Evolutionary conservation across 331 rosid species (phyloP).

Genomic region (Rosa hybrid): DNA sequence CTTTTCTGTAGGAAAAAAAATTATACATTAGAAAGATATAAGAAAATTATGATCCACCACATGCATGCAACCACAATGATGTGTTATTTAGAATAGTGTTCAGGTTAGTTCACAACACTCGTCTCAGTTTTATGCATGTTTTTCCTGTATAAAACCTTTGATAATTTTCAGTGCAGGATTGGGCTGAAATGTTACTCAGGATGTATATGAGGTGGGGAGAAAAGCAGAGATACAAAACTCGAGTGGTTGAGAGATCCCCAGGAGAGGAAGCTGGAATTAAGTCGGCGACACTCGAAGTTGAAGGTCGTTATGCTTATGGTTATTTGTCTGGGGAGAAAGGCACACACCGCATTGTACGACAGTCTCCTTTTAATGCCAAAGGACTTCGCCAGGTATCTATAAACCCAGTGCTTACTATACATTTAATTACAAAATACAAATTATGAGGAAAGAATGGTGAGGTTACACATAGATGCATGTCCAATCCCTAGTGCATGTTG

Average conservation of each 20-base stretch:
- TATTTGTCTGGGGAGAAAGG: slow-evolving; percentile 97
- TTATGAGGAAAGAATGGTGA: background rate
- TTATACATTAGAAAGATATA: too few species aligned
- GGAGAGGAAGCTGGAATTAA: slow-evolving; percentile 99
- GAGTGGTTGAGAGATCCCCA: slow-evolving; percentile 81
- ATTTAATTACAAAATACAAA: background rate
- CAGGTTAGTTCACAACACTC: background rate
- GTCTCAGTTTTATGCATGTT: background rate
- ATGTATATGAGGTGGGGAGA: slow-evolving; percentile 97
- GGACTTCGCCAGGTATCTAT: slow-evolving; percentile 92
- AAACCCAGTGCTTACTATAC: background rate
- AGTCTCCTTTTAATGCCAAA: slow-evolving; percentile 91
- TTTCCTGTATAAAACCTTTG: slow-evolving; percentile 42
- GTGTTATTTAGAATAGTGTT: background rate
- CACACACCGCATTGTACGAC: slow-evolving; percentile 90
- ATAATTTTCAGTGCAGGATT: slow-evolving; percentile 89
- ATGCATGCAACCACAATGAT: background rate
- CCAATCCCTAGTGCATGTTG: background rate
- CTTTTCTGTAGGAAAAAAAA: too few species aligned
- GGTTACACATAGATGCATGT: background rate
- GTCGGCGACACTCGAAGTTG: slow-evolving; percentile 91
- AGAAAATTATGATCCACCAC: background rate
- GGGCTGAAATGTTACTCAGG: slow-evolving; percentile 99
- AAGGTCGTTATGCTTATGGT: slow-evolving; percentile 97
- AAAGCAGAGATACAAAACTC: slow-evolving; percentile 84